Percentiles rank a stretch among this genome's conserved stretches.
These are phyloP conservation scores for Neopestalotiopsis rosae DNA, from an alignment of 2,329 filamentous ascomycete species.

Conservation along the genomic window DNA sequence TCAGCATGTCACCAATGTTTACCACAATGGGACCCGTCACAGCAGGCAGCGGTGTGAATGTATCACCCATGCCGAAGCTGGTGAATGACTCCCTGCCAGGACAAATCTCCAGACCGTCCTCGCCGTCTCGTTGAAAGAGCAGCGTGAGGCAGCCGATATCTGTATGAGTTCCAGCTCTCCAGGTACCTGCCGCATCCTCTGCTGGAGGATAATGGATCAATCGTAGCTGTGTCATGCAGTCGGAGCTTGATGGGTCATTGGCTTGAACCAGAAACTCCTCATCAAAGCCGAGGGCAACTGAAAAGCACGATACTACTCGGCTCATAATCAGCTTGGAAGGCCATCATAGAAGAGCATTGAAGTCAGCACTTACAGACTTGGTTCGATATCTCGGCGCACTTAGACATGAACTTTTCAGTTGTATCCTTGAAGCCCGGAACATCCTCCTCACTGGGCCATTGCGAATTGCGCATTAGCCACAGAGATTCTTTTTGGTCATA, in stretches of 20 bases:
- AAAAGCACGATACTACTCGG: not conserved
- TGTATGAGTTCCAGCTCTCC: slow-evolving; percentile 4
- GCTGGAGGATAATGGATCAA: not conserved
- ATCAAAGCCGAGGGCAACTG: not conserved
- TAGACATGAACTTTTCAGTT: slow-evolving; percentile 3
- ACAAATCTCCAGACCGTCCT: slow-evolving; percentile 10
- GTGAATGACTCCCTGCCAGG: not conserved
- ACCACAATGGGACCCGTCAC: slow-evolving; percentile 6
- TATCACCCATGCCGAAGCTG: slow-evolving; percentile 6
- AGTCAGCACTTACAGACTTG: not conserved
- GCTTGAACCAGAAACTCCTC: not conserved
- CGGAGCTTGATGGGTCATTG: not conserved
- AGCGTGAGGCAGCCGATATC: slow-evolving; percentile 6
- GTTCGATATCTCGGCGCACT: not conserved
- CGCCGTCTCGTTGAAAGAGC: slow-evolving; percentile 8
- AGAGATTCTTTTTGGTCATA: slow-evolving; percentile 11
- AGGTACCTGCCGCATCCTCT: not conserved
- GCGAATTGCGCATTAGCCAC: not conserved
- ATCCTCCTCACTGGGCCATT: slow-evolving; percentile 5
- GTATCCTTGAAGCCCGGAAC: not conserved
- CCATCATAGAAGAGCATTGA: not conserved
- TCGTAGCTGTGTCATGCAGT: slow-evolving; percentile 5
- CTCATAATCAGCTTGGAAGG: not conserved
- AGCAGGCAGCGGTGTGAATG: slow-evolving; percentile 6
- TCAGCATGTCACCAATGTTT: slow-evolving; percentile 9